Percentiles rank a stretch among this genome's conserved stretches.
Evolutionary conservation across 208 protist genomes (phyloP).

Genomic region (Acanthamoeba polyphaga): DNA sequence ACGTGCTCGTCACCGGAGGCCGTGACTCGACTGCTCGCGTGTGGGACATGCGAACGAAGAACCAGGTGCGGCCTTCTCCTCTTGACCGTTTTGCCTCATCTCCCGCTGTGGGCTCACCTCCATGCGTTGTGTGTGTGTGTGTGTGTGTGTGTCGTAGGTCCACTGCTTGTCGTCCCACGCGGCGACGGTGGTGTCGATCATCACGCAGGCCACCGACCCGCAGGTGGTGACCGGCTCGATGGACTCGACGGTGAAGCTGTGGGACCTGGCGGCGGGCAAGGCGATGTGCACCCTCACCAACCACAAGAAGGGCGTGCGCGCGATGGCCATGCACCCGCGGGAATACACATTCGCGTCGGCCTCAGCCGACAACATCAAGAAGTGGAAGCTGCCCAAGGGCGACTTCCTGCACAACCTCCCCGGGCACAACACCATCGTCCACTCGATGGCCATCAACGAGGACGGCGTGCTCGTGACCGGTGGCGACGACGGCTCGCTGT

Average conservation of each 20-base stretch:
- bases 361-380: constrained; percentile 97
- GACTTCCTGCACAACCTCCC: constrained; percentile 96
- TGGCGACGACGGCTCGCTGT: constrained; percentile 91
- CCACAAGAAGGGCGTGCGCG: constrained; percentile 99
- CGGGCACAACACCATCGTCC: constrained; percentile 93
- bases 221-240: constrained; percentile 86
- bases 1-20: constrained; percentile 98
- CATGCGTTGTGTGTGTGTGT: too few species aligned
- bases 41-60: constrained; percentile 93
- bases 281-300: constrained; percentile 95
- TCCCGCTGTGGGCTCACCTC: constrained; percentile 65
- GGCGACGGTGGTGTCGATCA: constrained; percentile 94
- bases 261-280: constrained; percentile 89
- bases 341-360: constrained; percentile 96
- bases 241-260: constrained; percentile 89
- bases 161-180: constrained; percentile 95
- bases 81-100: constrained; percentile 75
- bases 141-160: background rate
- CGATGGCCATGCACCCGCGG: constrained; percentile 92
- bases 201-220: constrained; percentile 93
- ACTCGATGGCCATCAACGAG: constrained; percentile 92
- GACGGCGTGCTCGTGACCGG: constrained; percentile 97
- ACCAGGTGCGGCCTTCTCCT: constrained; percentile 50
- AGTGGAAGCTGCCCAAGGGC: constrained; percentile 96
- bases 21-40: constrained; percentile 96